These are phyloP conservation scores for Paecilomyces variotii DNA, from an alignment of 2,329 filamentous ascomycete genomes.

Conservation along the genomic window DNA sequence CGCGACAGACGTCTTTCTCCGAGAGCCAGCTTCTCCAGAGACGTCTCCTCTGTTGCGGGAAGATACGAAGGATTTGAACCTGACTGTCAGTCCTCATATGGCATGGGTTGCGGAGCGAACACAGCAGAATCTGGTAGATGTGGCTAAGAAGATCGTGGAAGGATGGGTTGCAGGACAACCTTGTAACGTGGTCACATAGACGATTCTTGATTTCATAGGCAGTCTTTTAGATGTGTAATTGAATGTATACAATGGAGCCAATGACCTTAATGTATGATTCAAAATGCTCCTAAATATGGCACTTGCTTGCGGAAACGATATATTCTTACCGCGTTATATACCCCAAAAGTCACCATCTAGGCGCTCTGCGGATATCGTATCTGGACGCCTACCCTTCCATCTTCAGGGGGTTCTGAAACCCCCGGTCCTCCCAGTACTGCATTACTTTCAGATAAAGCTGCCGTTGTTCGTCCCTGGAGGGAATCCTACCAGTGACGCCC, in stretches of 20 bases:
- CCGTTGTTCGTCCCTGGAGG: constrained; percentile 5
- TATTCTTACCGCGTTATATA: neutral
- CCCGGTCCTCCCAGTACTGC: constrained; percentile 7
- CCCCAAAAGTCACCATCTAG: neutral
- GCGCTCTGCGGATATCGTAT: neutral
- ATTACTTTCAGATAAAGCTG: constrained; percentile 5
- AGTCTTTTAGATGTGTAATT: neutral
- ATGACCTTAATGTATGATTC: neutral
- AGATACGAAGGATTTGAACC: constrained; percentile 40
- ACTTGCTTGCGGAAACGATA: neutral
- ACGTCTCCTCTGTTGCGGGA: constrained; percentile 37
- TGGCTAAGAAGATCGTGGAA: constrained; percentile 42
- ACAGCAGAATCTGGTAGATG: constrained; percentile 37
- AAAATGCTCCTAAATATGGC: neutral
- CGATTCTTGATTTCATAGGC: neutral
- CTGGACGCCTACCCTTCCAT: neutral
- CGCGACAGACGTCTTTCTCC: constrained; percentile 44
- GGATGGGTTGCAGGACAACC: constrained; percentile 30
- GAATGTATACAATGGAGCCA: neutral
- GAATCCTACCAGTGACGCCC: constrained; percentile 3
- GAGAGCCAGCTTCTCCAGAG: constrained; percentile 39
- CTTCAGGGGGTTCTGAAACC: constrained; percentile 9
- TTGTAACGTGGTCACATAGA: constrained; percentile 12
- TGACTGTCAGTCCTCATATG: constrained; percentile 46
- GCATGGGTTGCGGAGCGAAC: constrained; percentile 47